Base-by-base conservation (phyloP, 2,329 filamentous ascomycete genomes). In the Botrytis deweyae region DNA sequence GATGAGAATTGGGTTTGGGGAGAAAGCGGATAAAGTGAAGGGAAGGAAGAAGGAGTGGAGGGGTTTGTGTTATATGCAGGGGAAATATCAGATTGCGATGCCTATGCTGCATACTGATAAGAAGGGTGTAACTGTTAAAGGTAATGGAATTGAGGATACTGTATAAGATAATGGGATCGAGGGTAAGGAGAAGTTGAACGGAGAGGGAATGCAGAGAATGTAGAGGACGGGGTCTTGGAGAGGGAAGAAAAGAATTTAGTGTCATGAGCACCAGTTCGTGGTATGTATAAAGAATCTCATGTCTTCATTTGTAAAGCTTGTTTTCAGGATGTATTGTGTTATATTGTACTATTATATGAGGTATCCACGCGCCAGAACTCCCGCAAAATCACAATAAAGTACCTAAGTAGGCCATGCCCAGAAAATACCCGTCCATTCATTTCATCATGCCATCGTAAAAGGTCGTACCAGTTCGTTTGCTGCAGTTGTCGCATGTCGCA, bases 1-100 rank as follows among this genome's bases (percentile, higher is more conserved):
- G 16, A 62, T 49, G 10, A 74, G 72, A 6, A 75, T 80, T 65
- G 64, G 76, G 46, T 40, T 58, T 58, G n/a, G 63, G 29, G 38
- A 61, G 70, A 6, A 9, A 16, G 22, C 4, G 6, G 33, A 9
- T 3, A 42, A 42, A 33, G 14, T 40, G 18, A 25, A 22, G 9
- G 12, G 25, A 36, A 9, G 4, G 25, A 40, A 68, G 40, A 42
- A 29, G 6, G 25, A 29, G 16, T 68, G 66, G 66, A 58, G 2
- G 9, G 66, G 66, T 18, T 68, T 68, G 29, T 68, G 66, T 55
- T 68, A 68, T 42, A 42, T 42, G 66, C 36, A 58, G 5, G 49
- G 66, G 33, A 4, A 20, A 33, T 68, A 68, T 58, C 66, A 55
- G 4, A 25, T n/a, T 22, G 10, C 65, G 2, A 20, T 22, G 20